Evolutionary conservation across 495 filamentous ascomycete species (phyloP).

Genomic region (Aspergillus conjunctus): DNA sequence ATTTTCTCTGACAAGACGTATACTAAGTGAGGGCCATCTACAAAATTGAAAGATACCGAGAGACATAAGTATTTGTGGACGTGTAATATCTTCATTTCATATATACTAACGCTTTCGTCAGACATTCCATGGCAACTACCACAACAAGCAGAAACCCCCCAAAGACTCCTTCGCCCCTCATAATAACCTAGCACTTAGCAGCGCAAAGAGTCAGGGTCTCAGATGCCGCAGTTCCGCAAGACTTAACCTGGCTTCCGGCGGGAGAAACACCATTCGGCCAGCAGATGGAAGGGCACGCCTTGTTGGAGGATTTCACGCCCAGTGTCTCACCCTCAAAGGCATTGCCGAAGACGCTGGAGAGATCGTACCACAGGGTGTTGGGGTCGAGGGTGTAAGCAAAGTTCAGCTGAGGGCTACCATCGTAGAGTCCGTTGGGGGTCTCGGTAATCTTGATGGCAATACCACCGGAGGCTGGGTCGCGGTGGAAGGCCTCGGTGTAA

Average conservation of each 20-base stretch:
- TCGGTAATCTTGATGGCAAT: constrained; percentile 58
- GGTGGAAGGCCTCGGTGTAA: constrained; percentile 46
- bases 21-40: too few relatives aligned
- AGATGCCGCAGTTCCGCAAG: constrained; percentile 39
- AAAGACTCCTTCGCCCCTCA: not conserved
- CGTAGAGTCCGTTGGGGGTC: constrained; percentile 52
- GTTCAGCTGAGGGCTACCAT: constrained; percentile 53
- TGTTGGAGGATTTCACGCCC: constrained; percentile 39
- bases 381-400: constrained; percentile 58
- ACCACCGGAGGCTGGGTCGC: constrained; percentile 55
- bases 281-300: constrained; percentile 47
- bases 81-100: too few relatives aligned
- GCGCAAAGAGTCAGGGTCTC: constrained; percentile 39
- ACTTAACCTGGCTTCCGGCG: constrained; percentile 54
- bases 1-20: too few relatives aligned
- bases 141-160: not conserved
- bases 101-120: not conserved
- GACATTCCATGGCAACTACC: not conserved
- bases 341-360: constrained; percentile 58
- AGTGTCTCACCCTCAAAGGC: constrained; percentile 53
- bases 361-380: constrained; percentile 55
- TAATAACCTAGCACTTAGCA: constrained; percentile 26
- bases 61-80: too few relatives aligned
- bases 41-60: too few relatives aligned
- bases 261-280: constrained; percentile 54